phyloP scores from a whole-genome alignment of 2,329 filamentous ascomycete species.

The Didymella arachidicola region DNA sequence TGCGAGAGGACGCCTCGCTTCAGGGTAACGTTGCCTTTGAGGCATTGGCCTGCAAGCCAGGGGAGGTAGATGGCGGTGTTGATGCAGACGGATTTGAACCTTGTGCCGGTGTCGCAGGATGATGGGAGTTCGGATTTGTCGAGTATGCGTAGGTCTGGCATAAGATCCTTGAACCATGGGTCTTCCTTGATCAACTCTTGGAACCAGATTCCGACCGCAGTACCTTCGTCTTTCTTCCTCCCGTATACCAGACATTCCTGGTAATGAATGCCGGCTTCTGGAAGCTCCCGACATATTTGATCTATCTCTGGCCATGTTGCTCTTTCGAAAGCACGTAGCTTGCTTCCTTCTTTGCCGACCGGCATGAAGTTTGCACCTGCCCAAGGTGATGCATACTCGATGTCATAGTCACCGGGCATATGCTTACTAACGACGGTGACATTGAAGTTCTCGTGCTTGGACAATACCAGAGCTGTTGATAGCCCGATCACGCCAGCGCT shows the following conservation, averaged over 20 bases:
- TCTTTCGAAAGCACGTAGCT: constrained; percentile 52
- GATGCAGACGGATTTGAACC: constrained; percentile 87
- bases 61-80: constrained; percentile 88
- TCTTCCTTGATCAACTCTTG: constrained; percentile 71
- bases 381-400: constrained; percentile 90
- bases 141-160: constrained; percentile 69
- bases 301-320: constrained; percentile 57
- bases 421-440: constrained; percentile 82
- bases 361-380: constrained; percentile 82
- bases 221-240: constrained; percentile 69
- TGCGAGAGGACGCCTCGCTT: constrained; percentile 63
- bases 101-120: constrained; percentile 74
- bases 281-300: constrained; percentile 63
- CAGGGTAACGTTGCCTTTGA: constrained; percentile 72
- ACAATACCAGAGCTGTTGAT: constrained; percentile 69
- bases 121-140: constrained; percentile 62
- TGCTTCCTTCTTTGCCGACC: constrained; percentile 52
- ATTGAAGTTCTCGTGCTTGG: constrained; percentile 62
- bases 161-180: constrained; percentile 76
- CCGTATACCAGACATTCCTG: constrained; percentile 67
- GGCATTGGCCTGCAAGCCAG: constrained; percentile 83
- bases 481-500: constrained; percentile 72
- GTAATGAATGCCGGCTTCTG: constrained; percentile 82
- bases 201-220: constrained; percentile 65
- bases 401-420: constrained; percentile 92